These are phyloP conservation scores for Boletus coccyginus DNA, from an alignment of 768 basidiomycete species.

Conservation along the genomic window DNA sequence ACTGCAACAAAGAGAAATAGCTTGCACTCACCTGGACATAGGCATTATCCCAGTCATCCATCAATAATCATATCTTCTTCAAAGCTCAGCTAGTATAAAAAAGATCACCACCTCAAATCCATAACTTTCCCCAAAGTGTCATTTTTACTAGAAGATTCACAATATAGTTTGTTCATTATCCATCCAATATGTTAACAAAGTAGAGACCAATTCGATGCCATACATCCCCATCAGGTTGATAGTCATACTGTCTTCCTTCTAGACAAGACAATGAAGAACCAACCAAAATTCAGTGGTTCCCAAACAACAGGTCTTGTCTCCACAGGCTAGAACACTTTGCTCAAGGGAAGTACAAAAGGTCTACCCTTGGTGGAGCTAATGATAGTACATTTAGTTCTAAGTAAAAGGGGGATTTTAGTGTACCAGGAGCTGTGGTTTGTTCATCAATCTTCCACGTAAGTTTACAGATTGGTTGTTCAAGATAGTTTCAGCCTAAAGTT, in stretches of 20 bases:
- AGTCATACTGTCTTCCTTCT: not conserved
- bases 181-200: not conserved
- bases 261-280: too few relatives aligned
- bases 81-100: not conserved
- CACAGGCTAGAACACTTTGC: too few relatives aligned
- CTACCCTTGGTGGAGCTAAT: too few relatives aligned
- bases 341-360: too few relatives aligned
- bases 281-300: too few relatives aligned
- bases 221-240: not conserved
- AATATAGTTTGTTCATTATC: not conserved
- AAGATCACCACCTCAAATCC: not conserved
- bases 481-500: too few relatives aligned
- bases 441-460: too few relatives aligned
- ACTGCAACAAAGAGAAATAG: not conserved
- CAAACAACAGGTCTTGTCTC: too few relatives aligned
- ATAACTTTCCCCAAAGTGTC: not conserved
- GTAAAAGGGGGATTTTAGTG: too few relatives aligned
- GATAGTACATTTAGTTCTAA: too few relatives aligned
- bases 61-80: not conserved
- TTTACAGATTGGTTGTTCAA: too few relatives aligned
- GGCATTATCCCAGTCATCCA: not conserved
- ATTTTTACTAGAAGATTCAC: not conserved
- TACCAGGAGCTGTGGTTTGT: too few relatives aligned
- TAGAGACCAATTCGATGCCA: not conserved
- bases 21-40: not conserved